Percentiles rank a stretch among this genome's conserved stretches.
These are phyloP conservation scores for Dichomitus squalens DNA, from an alignment of 1,284 basidiomycete species.

Conservation along the genomic window DNA sequence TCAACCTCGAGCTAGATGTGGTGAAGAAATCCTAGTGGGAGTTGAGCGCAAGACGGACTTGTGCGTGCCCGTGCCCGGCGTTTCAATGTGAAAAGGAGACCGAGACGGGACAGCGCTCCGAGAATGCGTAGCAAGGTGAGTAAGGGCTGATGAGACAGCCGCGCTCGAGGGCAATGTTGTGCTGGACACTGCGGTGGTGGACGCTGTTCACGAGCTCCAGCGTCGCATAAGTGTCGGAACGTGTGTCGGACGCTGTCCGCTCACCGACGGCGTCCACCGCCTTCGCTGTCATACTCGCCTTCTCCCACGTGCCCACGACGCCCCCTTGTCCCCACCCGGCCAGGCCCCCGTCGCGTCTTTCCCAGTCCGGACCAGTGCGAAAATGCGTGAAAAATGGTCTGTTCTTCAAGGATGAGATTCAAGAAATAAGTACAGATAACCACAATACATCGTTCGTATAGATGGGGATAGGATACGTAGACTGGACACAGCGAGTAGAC, in stretches of 20 bases:
- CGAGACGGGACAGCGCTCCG: neutral
- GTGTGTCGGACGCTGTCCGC: neutral
- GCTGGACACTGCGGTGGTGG: no score
- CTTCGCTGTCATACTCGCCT: neutral
- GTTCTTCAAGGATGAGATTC: neutral
- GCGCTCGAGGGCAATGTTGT: neutral
- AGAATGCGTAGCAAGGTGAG: neutral
- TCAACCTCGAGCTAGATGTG: neutral
- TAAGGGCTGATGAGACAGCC: neutral
- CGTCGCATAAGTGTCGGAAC: no score
- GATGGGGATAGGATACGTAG: neutral
- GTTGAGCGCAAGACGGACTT: no score
- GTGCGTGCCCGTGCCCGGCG: no score
- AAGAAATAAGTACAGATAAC: slow-evolving; percentile 3
- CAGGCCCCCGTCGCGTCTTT: neutral
- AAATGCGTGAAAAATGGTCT: no score
- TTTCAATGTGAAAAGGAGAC: neutral
- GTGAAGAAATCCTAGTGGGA: no score
- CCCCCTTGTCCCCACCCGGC: no score
- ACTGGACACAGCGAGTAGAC: slow-evolving; percentile 3
- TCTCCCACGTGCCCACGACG: neutral
- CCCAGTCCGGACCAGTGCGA: no score
- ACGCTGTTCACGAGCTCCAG: no score
- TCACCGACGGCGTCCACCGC: neutral
- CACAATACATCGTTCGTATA: neutral